A percentile compares a stretch with the other conserved stretches of the same genome.
These are phyloP conservation scores for Handroanthus guayacan DNA, from an alignment of 257 asterid genomes.

Conservation along the genomic window DNA sequence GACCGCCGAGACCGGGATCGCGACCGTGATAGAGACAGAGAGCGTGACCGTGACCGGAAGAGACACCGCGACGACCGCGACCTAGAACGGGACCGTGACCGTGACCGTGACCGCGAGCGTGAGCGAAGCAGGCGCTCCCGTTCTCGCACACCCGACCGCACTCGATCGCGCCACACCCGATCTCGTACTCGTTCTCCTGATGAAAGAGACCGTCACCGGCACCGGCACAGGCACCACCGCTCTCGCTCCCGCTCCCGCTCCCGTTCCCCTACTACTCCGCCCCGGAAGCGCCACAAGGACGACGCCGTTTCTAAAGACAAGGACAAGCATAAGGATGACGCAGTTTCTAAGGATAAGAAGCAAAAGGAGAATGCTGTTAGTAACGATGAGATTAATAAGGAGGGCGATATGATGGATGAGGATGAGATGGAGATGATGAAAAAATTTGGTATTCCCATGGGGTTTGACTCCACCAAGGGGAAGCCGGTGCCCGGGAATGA, in stretches of 20 bases:
- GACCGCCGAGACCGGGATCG: constrained; percentile 71
- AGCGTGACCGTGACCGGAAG: constrained; percentile 61
- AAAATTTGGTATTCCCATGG: constrained; percentile 87
- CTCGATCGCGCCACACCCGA: constrained; percentile 67
- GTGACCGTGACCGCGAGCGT: constrained; percentile 52
- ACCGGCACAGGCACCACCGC: constrained; percentile 58
- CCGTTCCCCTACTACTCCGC: constrained; percentile 64
- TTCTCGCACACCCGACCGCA: constrained; percentile 85
- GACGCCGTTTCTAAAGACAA: constrained; percentile 55
- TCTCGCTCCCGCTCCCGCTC: constrained; percentile 60
- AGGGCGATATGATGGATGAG: constrained; percentile 62
- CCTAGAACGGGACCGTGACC: constrained; percentile 45
- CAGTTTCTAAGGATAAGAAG: constrained; percentile 53
- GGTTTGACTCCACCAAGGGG: constrained; percentile 95
- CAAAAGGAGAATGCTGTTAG: constrained; percentile 49
- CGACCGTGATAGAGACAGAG: constrained; percentile 52
- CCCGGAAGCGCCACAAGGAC: constrained; percentile 77
- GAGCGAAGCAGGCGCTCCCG: constrained; percentile 71
- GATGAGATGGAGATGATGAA: constrained; percentile 98
- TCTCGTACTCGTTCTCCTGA: constrained; percentile 88
- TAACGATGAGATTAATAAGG: constrained; percentile 45
- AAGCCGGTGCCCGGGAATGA: constrained; percentile 88
- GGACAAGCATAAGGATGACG: constrained; percentile 54
- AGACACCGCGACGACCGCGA: constrained; percentile 50
- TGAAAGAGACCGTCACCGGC: constrained; percentile 70